Evolutionary conservation across 345 rosid species (phyloP).

Genomic region (Garcia nutans): DNA sequence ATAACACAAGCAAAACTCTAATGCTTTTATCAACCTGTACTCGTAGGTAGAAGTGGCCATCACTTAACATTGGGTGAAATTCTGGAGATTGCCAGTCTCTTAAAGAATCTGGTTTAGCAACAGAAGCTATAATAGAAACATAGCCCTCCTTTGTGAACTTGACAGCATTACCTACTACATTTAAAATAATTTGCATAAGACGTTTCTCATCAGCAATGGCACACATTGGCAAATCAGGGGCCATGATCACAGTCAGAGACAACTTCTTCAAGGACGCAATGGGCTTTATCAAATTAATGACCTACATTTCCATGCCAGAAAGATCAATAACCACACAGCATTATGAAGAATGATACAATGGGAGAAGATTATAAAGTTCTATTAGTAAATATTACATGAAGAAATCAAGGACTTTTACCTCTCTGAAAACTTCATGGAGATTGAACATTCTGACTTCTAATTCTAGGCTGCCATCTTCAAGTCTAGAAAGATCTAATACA

Average conservation of each 20-base stretch:
- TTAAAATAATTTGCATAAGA: conserved; percentile 71
- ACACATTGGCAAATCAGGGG: conserved; percentile 74
- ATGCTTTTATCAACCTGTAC: conserved; percentile 58
- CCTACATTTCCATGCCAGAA: conserved; percentile 40
- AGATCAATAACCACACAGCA: conserved; percentile 1
- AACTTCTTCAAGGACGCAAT: conserved; percentile 78
- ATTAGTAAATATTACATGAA: background rate
- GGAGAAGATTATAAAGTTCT: background rate
- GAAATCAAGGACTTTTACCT: conserved; percentile 46
- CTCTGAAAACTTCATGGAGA: conserved; percentile 64
- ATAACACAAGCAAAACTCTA: background rate
- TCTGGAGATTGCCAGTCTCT: conserved; percentile 74
- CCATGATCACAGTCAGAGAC: conserved; percentile 51
- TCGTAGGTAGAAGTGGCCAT: conserved; percentile 70
- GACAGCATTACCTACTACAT: conserved; percentile 84
- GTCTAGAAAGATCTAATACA: conserved; percentile 85
- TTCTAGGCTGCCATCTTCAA: conserved; percentile 89
- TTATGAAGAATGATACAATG: background rate
- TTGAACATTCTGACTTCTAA: conserved; percentile 59
- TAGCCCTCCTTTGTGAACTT: conserved; percentile 91
- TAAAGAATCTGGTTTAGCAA: conserved; percentile 71
- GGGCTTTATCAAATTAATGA: conserved; percentile 68
- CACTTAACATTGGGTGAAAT: conserved; percentile 49
- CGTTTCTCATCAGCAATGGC: conserved; percentile 91
- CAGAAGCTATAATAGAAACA: conserved; percentile 63